A percentile compares a stretch with the other conserved stretches of the same genome.
These are phyloP conservation scores for Sporothrix pallida DNA, from an alignment of 2,329 filamentous ascomycete species.

Conservation along the genomic window DNA sequence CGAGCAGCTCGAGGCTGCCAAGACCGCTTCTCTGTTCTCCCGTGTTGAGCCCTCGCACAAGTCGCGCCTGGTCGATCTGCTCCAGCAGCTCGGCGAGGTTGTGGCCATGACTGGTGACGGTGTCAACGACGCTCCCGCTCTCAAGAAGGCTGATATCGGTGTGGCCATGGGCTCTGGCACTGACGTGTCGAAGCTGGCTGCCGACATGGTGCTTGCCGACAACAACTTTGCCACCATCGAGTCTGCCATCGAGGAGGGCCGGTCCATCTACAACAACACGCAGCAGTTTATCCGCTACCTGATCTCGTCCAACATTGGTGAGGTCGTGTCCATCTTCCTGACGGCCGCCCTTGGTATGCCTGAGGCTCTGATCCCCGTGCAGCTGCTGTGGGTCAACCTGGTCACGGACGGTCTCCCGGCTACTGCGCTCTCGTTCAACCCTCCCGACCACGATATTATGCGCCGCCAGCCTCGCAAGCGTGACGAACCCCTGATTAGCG, in stretches of 20 bases:
- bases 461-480: constrained; percentile 87
- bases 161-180: constrained; percentile 99
- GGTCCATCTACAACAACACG: constrained; percentile 99
- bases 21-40: constrained; percentile 88
- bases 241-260: constrained; percentile 92
- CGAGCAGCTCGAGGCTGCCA: constrained; percentile 84
- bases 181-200: constrained; percentile 93
- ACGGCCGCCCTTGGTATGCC: constrained; percentile 97
- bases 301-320: constrained; percentile 98
- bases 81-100: constrained; percentile 90
- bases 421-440: constrained; percentile 96
- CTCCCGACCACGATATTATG: constrained; percentile 98
- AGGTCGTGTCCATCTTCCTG: constrained; percentile 98
- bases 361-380: constrained; percentile 94
- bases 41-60: constrained; percentile 96
- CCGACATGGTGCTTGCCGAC: constrained; percentile 98
- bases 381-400: constrained; percentile 97
- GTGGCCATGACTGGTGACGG: constrained; percentile 99
- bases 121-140: constrained; percentile 94
- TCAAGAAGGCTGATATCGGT: constrained; percentile 99
- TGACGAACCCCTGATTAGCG: constrained; percentile 88
- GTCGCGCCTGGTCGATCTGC: constrained; percentile 94
- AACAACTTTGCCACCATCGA: constrained; percentile 99
- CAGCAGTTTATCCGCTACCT: constrained; percentile 99
- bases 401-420: constrained; percentile 97